Percentiles rank a stretch among this genome's conserved stretches.
Evolutionary conservation across 1,139 yeast genomes (phyloP).

Genomic region (Suhomyces maxii): DNA sequence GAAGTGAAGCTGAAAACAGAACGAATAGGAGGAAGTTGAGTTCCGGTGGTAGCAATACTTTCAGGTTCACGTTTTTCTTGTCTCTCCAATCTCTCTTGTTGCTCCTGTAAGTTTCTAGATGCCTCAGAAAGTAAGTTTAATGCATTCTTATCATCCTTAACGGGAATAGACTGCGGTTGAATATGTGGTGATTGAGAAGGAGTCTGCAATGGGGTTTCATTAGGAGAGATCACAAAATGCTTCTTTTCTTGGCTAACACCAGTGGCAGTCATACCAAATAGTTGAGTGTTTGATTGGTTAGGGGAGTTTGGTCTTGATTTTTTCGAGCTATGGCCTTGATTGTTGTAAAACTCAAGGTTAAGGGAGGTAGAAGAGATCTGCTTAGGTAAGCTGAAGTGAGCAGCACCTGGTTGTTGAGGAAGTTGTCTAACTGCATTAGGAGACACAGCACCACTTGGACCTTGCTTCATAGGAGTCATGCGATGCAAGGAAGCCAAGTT

Average conservation of each 20-base stretch:
- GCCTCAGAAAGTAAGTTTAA: conserved; percentile 24
- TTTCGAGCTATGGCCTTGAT: conserved; percentile 20
- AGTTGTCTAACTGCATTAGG: conserved; percentile 14
- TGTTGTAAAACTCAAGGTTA: conserved; percentile 31
- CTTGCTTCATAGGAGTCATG: conserved; percentile 40
- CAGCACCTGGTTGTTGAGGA: conserved; percentile 12
- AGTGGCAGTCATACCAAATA: conserved; percentile 6
- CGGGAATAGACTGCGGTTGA: conserved; percentile 21
- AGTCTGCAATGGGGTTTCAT: conserved; percentile 43
- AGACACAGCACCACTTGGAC: conserved; percentile 3
- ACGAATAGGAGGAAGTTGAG: conserved; percentile 46
- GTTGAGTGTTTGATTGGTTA: conserved; percentile 16
- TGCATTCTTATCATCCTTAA: conserved; percentile 8
- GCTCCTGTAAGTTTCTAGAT: conserved; percentile 21
- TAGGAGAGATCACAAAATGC: conserved; percentile 30
- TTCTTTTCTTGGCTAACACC: conserved; percentile 5
- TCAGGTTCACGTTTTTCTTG: background rate
- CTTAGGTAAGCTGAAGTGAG: conserved; percentile 20
- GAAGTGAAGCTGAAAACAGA: conserved; percentile 37
- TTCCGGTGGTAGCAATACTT: conserved; percentile 45
- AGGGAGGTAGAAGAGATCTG: conserved; percentile 28
- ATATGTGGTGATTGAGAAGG: conserved; percentile 48
- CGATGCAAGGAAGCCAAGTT: conserved; percentile 28
- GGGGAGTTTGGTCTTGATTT: conserved; percentile 48
- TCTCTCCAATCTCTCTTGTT: conserved; percentile 9